A percentile compares a stretch with the other conserved stretches of the same genome.
Conservation (phyloP, 2,329 filamentous ascomycete genomes). For the Sclerotinia subarctica region DNA sequence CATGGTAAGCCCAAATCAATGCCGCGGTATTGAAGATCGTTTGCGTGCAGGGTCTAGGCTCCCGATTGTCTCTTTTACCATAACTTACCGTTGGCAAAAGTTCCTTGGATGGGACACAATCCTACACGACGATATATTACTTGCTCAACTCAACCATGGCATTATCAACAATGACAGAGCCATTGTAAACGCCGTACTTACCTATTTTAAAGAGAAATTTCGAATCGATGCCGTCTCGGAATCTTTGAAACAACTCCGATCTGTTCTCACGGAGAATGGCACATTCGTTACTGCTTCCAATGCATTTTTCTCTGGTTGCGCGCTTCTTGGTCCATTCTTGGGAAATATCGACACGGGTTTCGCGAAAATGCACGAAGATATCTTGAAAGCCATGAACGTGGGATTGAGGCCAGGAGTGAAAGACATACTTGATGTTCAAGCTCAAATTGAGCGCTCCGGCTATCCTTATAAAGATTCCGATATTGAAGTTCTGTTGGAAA, state of each 20-base stretch:
- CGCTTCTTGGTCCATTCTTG: conserved; percentile 29
- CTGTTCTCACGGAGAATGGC: conserved; percentile 22
- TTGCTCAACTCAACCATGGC: conserved; percentile 27
- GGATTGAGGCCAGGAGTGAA: conserved; percentile 23
- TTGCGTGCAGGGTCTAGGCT: conserved; percentile 26
- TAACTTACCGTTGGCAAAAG: conserved; percentile 24
- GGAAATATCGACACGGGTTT: conserved; percentile 31
- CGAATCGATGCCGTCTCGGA: conserved; percentile 13
- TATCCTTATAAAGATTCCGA: conserved; percentile 27
- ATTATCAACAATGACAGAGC: conserved; percentile 18
- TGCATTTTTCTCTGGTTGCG: conserved; percentile 26
- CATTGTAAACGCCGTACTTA: conserved; percentile 28
- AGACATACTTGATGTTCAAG: conserved; percentile 30
- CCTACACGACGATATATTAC: conserved; percentile 24
- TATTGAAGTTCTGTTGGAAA: conserved; percentile 30
- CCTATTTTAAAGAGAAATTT: conserved; percentile 23
- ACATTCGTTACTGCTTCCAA: conserved; percentile 24
- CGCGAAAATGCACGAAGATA: conserved; percentile 24
- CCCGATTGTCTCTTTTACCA: conserved; percentile 21
- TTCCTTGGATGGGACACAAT: conserved; percentile 28
- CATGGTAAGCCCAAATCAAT: conserved; percentile 25
- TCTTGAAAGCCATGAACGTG: conserved; percentile 30
- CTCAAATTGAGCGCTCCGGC: conserved; percentile 26
- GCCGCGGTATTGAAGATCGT: conserved; percentile 24
- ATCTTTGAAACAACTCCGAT: conserved; percentile 23